Conservation (phyloP, 1,284 basidiomycete species). For the Cryptococcus sp. region DNA sequence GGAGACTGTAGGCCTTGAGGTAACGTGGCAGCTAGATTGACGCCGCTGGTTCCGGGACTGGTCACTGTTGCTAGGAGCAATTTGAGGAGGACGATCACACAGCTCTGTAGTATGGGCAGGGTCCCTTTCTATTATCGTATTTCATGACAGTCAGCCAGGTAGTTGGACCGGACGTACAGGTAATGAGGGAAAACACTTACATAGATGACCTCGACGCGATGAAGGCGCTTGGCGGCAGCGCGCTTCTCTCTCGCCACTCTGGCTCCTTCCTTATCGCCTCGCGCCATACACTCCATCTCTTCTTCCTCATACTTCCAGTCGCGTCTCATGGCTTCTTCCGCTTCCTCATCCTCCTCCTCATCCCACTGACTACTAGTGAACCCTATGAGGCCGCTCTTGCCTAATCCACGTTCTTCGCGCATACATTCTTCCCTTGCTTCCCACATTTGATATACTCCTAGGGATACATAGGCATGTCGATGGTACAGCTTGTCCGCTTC, state of each 20-base stretch:
- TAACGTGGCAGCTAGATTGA: conserved; percentile 61
- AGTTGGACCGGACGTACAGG: background rate
- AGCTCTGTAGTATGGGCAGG: conserved; percentile 77
- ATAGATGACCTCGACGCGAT: conserved; percentile 86
- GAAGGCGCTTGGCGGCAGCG: conserved; percentile 78
- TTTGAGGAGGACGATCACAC: conserved; percentile 87
- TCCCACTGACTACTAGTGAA: conserved; percentile 54
- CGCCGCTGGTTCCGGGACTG: conserved; percentile 61
- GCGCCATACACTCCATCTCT: conserved; percentile 57
- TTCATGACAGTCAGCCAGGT: background rate
- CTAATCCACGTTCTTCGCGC: conserved; percentile 87
- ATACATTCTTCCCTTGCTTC: conserved; percentile 91
- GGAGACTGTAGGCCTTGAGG: conserved; percentile 62
- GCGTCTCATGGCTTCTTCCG: conserved; percentile 60
- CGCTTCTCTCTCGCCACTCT: conserved; percentile 67
- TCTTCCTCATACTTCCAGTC: conserved; percentile 65
- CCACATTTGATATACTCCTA: conserved; percentile 93
- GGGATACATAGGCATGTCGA: conserved; percentile 85
- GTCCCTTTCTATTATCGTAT: conserved; percentile 58
- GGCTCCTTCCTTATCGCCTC: conserved; percentile 60
- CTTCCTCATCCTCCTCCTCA: conserved; percentile 51
- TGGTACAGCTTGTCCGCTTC: conserved; percentile 91
- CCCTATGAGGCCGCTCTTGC: conserved; percentile 56
- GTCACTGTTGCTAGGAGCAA: conserved; percentile 84
- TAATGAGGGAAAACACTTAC: conserved; percentile 58